Conservation (phyloP, 768 basidiomycete genomes). For the Pleurotus sapidus region DNA sequence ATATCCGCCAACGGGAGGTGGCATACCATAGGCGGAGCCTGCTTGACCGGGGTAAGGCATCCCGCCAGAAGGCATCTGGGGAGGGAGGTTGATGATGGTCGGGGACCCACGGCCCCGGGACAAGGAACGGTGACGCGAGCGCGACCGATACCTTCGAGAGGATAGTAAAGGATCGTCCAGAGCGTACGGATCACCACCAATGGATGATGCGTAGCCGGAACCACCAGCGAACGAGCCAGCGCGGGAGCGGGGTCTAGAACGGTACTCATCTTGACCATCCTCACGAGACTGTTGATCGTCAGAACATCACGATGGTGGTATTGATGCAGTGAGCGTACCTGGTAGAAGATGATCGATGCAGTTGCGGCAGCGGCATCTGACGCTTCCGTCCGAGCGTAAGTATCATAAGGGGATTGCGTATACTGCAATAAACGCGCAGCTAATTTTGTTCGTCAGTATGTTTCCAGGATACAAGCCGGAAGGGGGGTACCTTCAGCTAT, state of each 20-base stretch:
- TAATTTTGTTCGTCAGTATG: conserved; percentile 21
- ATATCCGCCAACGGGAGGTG: conserved; percentile 5
- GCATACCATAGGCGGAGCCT: conserved; percentile 10
- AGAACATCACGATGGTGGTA: background rate
- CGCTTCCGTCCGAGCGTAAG: conserved; percentile 45
- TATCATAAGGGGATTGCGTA: conserved; percentile 39
- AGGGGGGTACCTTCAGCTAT: background rate
- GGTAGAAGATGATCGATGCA: conserved; percentile 55
- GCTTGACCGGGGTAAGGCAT: conserved; percentile 20
- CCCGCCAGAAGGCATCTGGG: conserved; percentile 14
- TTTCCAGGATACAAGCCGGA: background rate
- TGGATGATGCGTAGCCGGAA: conserved; percentile 20
- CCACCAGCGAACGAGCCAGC: conserved; percentile 15
- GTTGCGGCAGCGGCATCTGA: conserved; percentile 70
- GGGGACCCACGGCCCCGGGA: conserved; percentile 18
- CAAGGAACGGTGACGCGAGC: conserved; percentile 32
- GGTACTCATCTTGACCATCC: conserved; percentile 29
- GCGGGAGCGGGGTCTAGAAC: conserved; percentile 27
- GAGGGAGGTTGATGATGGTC: conserved; percentile 9
- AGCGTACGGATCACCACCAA: conserved; percentile 33
- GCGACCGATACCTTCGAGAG: conserved; percentile 28
- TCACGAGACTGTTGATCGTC: conserved; percentile 27
- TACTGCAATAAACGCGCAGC: conserved; percentile 57
- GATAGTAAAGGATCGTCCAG: conserved; percentile 31
- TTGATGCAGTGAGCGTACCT: conserved; percentile 29